A percentile compares a stretch with the other conserved stretches of the same genome.
phyloP scores from a whole-genome alignment of 2,329 filamentous ascomycete genomes.

The Beauveria sp. region DNA sequence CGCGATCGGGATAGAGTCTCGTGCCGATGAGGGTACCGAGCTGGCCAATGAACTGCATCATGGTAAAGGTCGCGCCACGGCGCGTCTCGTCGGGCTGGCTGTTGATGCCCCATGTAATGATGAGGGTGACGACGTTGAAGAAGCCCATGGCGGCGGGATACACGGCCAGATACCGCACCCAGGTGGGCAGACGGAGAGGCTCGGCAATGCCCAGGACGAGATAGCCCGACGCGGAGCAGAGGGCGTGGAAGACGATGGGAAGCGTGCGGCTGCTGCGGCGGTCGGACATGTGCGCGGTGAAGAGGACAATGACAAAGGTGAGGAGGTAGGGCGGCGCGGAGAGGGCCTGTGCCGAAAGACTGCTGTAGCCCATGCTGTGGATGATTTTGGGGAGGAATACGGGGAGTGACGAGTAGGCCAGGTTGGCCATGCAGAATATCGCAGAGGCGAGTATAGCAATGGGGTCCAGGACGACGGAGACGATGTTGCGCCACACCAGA shows the following conservation, averaged over 20 bases:
- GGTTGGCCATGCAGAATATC: constrained; percentile 84
- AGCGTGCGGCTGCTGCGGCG: constrained; percentile 51
- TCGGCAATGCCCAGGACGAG: constrained; percentile 52
- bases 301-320: constrained; percentile 63
- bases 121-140: constrained; percentile 74
- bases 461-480: constrained; percentile 54
- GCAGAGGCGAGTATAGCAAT: constrained; percentile 66
- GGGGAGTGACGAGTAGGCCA: constrained; percentile 80
- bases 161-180: constrained; percentile 61
- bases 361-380: constrained; percentile 64
- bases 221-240: constrained; percentile 56
- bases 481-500: constrained; percentile 48
- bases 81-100: constrained; percentile 65
- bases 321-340: constrained; percentile 74
- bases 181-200: constrained; percentile 33
- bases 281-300: constrained; percentile 68
- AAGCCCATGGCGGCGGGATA: constrained; percentile 76
- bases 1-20: constrained; percentile 52
- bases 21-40: constrained; percentile 67
- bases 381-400: constrained; percentile 82
- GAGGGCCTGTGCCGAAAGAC: constrained; percentile 64
- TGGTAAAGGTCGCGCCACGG: constrained; percentile 68
- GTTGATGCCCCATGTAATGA: constrained; percentile 84
- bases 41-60: constrained; percentile 77
- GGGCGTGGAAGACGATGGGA: constrained; percentile 61